Base-by-base conservation (phyloP, 2,329 filamentous ascomycete species). In the Coniella lustricola region DNA sequence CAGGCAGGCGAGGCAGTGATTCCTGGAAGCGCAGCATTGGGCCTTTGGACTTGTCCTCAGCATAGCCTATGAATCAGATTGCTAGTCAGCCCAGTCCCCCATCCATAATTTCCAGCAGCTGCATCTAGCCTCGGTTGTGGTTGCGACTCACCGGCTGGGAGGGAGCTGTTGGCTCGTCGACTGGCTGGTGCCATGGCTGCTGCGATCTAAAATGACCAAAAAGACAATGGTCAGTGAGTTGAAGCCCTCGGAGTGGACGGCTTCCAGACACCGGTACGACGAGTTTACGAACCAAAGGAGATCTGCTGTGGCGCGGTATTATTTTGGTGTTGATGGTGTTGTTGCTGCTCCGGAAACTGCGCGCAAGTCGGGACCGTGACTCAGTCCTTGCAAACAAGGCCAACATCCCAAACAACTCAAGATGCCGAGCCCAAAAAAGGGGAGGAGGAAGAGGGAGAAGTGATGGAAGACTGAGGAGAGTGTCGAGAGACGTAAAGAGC, bases 1-100 rank as follows among this genome's bases (percentile, higher is more conserved):
- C 85, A 13, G 88, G 87, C 22, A 94, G 75, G 33, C 76, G 77
- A 38, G 87, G 87, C 29, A 94, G 78, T n/a, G 86, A 91, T 33
- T 90, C 86, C 65, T 94, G 86, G 67, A 86, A 94, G 58, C 88
- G 81, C 58, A 93, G 75, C 85, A 88, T 93, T 40, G 81, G 74
- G 46, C 86, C 87, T 65, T 89, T 90, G 60, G 81, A 82, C 60
- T 76, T 75, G 67, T 93, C 87, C 70, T 93, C 88, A 60, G 76
- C 80, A 70, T 93, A 91, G 59, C 84, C 87, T 87, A 14, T 32
- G 54, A 16, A 44, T 46, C 29, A n/a, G 40, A 13, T 38, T 33
- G 35, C 52, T 29, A 53, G 52, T 47, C 29, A 16, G 16, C 16
- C 52, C 33, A 53, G 52, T 47, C 29, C 13, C 13, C 16, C 41